Evolutionary conservation across 805 yeast genomes (phyloP), one percentile per base, ranked within the genome.

Genomic region (Wickerhamomyces subpelliculosus): DNA sequence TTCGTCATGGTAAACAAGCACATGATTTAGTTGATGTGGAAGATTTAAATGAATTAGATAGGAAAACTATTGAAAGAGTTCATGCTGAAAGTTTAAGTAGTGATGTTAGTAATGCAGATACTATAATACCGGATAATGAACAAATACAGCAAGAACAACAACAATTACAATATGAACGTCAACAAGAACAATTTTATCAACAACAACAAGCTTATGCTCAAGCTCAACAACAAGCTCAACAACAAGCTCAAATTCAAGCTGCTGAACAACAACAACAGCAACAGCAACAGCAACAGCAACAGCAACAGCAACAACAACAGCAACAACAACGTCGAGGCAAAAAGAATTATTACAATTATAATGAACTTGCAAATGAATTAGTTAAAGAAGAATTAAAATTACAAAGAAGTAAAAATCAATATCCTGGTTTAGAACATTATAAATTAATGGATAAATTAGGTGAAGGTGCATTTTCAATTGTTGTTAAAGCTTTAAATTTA

Each of bases 381-480:
- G 58, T 51, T 8, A 45, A 46, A 25, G 49, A 52, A 35, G 57
- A 52, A 40, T 42, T 42, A 7, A 43, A 39, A 30, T 16, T 48
- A 9, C 49, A 51, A 34, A 39, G 38, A 29, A 14, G 19, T 18
- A 13, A 29, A 12, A 35, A 23, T 29, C 13, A 7, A 18, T 10
- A 18, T 23, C 26, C 27, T 18, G 61, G 59, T 3, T 33, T 58
- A 22, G 52, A 49, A n/a, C 37, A 46, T 4, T 65, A 65, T 42
- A 51, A 50, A 26, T 44, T 65, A 18, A 35, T 60, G 29, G 68
- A 62, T 29, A 59, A 62, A 41, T 62, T 83, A 14, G 90, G 93
- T 1, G 89, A 83, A 54, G 97, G 97, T 8, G 97, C 97, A 0
- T 89, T 90, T 56, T 85, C 95, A 3, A 71, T 75, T 11, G 97